Evolutionary conservation across 2,329 filamentous ascomycete genomes (phyloP).

Genomic region (Fusarium redolens): DNA sequence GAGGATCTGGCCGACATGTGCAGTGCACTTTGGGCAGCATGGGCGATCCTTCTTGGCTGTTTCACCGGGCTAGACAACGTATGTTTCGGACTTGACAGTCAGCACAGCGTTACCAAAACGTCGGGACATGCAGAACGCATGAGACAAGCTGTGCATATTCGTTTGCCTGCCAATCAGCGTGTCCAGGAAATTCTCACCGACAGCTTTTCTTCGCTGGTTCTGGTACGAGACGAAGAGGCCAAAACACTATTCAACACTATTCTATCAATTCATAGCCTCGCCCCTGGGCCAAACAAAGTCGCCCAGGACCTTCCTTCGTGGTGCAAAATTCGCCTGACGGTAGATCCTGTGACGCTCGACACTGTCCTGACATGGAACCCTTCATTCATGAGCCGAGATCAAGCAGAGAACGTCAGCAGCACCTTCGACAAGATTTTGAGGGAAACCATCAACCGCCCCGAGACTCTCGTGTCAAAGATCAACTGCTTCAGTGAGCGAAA

Average conservation of each 20-base stretch:
- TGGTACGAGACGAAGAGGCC: not conserved
- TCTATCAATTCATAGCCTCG: conserved; percentile 44
- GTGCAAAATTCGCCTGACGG: conserved; percentile 34
- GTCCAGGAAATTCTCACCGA: not conserved
- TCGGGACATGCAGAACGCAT: not conserved
- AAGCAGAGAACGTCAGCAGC: conserved; percentile 59
- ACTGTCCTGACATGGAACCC: conserved; percentile 49
- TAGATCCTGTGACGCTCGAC: conserved; percentile 31
- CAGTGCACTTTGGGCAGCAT: conserved; percentile 19
- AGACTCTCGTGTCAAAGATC: conserved; percentile 55
- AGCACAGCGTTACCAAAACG: not conserved
- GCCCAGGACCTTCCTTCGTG: conserved; percentile 10
- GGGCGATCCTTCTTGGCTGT: conserved; percentile 32
- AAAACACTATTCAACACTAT: conserved; percentile 58
- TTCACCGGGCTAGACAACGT: conserved; percentile 39
- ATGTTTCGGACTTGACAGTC: conserved; percentile 29
- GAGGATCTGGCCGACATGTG: conserved; percentile 9
- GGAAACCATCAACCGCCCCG: conserved; percentile 53
- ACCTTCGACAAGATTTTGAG: conserved; percentile 62
- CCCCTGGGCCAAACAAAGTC: conserved; percentile 43
- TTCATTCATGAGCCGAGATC: conserved; percentile 54
- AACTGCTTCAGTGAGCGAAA: conserved; percentile 63
- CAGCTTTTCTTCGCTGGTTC: not conserved
- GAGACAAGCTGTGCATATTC: not conserved
- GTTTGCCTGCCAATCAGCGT: conserved; percentile 9